Conservation (phyloP, 805 yeast genomes). For the Candida methanosorbosa region DNA sequence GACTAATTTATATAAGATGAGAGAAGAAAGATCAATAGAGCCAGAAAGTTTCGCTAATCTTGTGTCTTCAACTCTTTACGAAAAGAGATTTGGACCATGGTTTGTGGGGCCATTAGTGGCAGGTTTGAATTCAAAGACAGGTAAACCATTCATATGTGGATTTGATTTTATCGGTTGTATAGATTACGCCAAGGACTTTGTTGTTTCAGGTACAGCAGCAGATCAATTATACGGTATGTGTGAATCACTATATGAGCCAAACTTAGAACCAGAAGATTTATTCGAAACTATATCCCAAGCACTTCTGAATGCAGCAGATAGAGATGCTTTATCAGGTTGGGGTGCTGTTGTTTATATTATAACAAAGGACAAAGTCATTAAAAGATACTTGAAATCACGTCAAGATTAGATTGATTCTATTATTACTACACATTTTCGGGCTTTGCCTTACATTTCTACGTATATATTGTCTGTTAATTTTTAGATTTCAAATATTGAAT, state of each 20-base stretch:
- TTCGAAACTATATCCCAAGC: constrained; percentile 96
- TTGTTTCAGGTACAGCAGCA: constrained; percentile 93
- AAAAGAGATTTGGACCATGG: constrained; percentile 91
- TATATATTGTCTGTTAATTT: too few species aligned
- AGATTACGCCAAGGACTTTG: constrained; percentile 89
- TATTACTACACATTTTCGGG: too few species aligned
- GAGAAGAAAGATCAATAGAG: constrained; percentile 87
- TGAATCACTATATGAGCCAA: constrained; percentile 90
- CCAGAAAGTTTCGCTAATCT: constrained; percentile 91
- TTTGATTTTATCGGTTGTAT: constrained; percentile 96
- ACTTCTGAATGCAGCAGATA: constrained; percentile 85
- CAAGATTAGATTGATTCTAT: constrained; percentile 86
- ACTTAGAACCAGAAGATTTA: constrained; percentile 87
- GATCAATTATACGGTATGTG: constrained; percentile 98
- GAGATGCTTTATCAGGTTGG: constrained; percentile 98
- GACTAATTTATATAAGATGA: constrained; percentile 79
- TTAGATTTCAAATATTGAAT: too few species aligned
- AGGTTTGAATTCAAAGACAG: constrained; percentile 77
- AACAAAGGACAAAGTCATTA: constrained; percentile 84
- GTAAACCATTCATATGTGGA: constrained; percentile 86
- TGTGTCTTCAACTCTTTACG: constrained; percentile 84
- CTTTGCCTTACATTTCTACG: background rate
- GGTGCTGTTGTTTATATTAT: constrained; percentile 93
- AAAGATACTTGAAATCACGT: constrained; percentile 83
- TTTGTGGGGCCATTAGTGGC: constrained; percentile 96